A percentile compares a stretch with the other conserved stretches of the same genome.
Evolutionary conservation across 768 basidiomycete species (phyloP).

Genomic region (Mycena albidolilacea): DNA sequence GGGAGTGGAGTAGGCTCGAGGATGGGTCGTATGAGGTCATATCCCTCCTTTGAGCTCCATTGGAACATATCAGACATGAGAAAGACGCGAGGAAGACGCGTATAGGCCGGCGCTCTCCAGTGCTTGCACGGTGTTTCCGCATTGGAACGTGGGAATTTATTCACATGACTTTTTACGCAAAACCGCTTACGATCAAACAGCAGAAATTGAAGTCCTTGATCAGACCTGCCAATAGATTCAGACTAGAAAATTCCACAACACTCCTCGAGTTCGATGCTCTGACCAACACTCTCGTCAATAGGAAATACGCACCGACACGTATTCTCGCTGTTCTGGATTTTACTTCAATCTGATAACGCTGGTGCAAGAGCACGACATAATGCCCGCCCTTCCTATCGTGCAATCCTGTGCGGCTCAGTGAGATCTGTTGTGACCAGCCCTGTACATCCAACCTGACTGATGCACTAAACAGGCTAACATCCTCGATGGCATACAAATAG

Average conservation of each 20-base stretch:
- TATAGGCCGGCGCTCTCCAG: neutral
- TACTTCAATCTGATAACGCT: neutral
- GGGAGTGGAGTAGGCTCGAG: constrained; percentile 14
- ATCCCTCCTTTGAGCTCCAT: neutral
- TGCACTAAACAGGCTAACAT: neutral
- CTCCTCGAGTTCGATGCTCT: too few species aligned
- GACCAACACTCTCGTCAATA: neutral
- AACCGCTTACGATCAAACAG: too few species aligned
- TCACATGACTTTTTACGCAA: neutral
- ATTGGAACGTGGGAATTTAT: constrained; percentile 3
- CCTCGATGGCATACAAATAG: neutral
- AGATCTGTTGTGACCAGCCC: neutral
- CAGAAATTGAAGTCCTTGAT: too few species aligned
- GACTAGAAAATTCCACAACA: too few species aligned
- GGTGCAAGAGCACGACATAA: constrained; percentile 14
- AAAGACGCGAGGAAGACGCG: neutral
- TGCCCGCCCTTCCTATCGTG: constrained; percentile 9
- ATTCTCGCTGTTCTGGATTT: neutral
- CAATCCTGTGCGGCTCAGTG: neutral
- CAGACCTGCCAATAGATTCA: too few species aligned
- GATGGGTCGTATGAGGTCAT: neutral
- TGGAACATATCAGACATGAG: neutral
- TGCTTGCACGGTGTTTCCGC: constrained; percentile 1
- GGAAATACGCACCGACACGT: neutral
- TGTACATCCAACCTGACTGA: too few species aligned